phyloP scores from a whole-genome alignment of 306 rosid species.

The Alnus rubra region DNA sequence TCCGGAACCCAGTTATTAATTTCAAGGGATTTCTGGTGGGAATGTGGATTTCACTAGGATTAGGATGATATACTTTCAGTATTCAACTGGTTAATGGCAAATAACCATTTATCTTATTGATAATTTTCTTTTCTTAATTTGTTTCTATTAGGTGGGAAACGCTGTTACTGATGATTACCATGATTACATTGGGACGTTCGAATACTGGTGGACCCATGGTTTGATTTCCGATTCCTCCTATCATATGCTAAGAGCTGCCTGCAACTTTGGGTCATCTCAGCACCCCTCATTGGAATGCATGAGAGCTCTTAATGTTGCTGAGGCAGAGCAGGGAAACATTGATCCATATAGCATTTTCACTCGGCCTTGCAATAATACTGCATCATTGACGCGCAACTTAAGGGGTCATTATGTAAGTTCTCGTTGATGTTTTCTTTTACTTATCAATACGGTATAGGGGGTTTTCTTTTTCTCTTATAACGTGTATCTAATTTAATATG shows the following conservation, averaged over 20 bases:
- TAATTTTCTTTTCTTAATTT: slow-evolving; percentile 21
- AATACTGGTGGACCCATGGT: slow-evolving; percentile 98
- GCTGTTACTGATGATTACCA: slow-evolving; percentile 93
- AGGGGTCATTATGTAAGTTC: slow-evolving; percentile 82
- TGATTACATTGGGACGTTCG: slow-evolving; percentile 82
- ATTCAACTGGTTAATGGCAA: background rate
- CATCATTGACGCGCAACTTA: slow-evolving; percentile 54
- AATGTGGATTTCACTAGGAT: slow-evolving; percentile 13
- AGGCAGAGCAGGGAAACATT: slow-evolving; percentile 75
- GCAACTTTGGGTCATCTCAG: slow-evolving; percentile 66
- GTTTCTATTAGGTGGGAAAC: slow-evolving; percentile 76
- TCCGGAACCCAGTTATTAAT: slow-evolving; percentile 69
- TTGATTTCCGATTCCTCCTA: slow-evolving; percentile 92
- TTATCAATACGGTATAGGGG: background rate
- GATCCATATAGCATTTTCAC: slow-evolving; percentile 87
- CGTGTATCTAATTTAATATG: background rate
- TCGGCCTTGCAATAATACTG: slow-evolving; percentile 62
- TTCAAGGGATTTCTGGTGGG: slow-evolving; percentile 92
- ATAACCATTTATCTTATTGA: slow-evolving; percentile 15
- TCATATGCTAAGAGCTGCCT: slow-evolving; percentile 45
- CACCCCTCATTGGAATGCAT: slow-evolving; percentile 78
- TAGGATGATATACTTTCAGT: slow-evolving; percentile 14
- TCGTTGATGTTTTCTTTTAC: background rate
- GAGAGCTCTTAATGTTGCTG: slow-evolving; percentile 55
- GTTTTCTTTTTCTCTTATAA: background rate